Conservation (phyloP, 2,329 filamentous ascomycete genomes). For the Cladosporium colombiae region DNA sequence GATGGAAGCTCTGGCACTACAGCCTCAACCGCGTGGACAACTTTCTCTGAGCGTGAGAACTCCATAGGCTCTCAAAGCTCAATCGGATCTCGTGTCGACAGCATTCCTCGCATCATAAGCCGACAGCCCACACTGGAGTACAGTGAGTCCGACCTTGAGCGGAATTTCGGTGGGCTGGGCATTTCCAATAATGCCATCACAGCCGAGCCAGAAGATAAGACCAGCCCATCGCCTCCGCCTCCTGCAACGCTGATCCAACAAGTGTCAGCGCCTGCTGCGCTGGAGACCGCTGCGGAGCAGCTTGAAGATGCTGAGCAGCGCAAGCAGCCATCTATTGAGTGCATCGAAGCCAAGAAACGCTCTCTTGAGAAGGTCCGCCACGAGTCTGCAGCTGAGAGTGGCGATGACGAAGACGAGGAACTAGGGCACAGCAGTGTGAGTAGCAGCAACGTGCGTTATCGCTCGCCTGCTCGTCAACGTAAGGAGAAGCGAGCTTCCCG, state of each 20-base stretch:
- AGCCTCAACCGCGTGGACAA: conserved; percentile 15
- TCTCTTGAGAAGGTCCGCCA: conserved; percentile 70
- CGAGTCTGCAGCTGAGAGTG: conserved; percentile 76
- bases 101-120: conserved; percentile 73
- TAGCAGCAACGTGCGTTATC: conserved; percentile 28
- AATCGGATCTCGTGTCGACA: conserved; percentile 61
- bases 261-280: conserved; percentile 62
- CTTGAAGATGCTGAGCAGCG: conserved; percentile 42
- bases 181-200: conserved; percentile 50
- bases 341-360: conserved; percentile 72
- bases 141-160: conserved; percentile 60
- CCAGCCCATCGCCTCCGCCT: conserved; percentile 28
- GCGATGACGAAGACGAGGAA: conserved; percentile 94
- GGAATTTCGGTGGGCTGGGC: conserved; percentile 65
- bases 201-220: conserved; percentile 26
- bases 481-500: conserved; percentile 65
- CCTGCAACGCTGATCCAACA: conserved; percentile 61
- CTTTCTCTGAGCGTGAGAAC: conserved; percentile 60
- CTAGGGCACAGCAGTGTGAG: conserved; percentile 55
- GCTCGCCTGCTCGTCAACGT: conserved; percentile 31
- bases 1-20: conserved; percentile 49
- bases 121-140: conserved; percentile 73
- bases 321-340: conserved; percentile 70
- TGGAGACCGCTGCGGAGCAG: conserved; percentile 26
- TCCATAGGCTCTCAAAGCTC: conserved; percentile 79